These are phyloP conservation scores for Hylodesmum podocarpum DNA, from an alignment of 306 rosid species.

Conservation along the genomic window DNA sequence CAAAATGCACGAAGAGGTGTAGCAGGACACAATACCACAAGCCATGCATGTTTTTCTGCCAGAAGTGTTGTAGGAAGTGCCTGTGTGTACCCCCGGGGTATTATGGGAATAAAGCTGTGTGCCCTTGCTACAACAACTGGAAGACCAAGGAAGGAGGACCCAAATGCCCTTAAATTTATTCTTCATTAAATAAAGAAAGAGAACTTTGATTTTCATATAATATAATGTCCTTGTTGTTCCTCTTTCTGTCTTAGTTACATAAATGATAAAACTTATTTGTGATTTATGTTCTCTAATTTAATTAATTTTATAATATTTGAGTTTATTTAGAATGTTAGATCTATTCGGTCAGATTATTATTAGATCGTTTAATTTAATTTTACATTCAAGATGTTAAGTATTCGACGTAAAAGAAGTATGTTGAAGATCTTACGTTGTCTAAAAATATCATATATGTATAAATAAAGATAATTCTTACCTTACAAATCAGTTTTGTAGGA, in stretches of 20 bases:
- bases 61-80: slow-evolving; percentile 83
- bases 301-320: no score
- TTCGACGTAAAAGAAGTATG: no score
- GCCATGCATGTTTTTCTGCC: slow-evolving; percentile 88
- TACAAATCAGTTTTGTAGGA: no score
- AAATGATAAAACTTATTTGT: no score
- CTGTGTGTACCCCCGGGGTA: slow-evolving; percentile 90
- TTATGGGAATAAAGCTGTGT: slow-evolving; percentile 80
- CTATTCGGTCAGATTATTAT: no score
- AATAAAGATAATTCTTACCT: no score
- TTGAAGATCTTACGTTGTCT: no score
- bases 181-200: background rate
- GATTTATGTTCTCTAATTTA: no score
- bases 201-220: background rate
- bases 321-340: no score
- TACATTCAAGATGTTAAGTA: no score
- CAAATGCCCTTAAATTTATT: slow-evolving; percentile 64
- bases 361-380: no score
- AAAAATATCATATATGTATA: no score
- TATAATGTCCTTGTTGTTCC: background rate
- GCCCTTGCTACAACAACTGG: slow-evolving; percentile 98
- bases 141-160: slow-evolving; percentile 92
- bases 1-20: slow-evolving; percentile 72
- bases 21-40: slow-evolving; percentile 75
- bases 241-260: background rate